Base-by-base conservation (phyloP, 1,284 basidiomycete genomes). In the Singerocomus inundabilis region DNA sequence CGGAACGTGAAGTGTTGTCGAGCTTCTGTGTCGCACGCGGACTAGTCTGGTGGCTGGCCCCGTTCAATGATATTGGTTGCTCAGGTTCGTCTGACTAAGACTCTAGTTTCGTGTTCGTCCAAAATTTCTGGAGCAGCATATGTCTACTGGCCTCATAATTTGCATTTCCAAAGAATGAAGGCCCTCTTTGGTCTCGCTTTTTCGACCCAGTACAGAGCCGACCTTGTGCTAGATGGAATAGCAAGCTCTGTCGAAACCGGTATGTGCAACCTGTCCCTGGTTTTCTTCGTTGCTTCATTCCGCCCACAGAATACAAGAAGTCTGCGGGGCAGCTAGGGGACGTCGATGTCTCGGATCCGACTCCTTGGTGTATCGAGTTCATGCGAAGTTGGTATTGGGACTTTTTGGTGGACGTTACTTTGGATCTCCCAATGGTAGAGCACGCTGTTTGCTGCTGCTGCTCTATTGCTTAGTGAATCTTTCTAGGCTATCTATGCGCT, bases 141-240 rank as follows among this genome's bases (percentile, higher is more conserved):
- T 53, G 57, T 72, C 5, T 76, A 75, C 46, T 75, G 72, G 70
- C 69, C 73, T 0, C 55, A 64, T 3, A 70, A 76, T 46, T 7
- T 24, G 1, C 53, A 66, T 44, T 78, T 70, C 48, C 60, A 70
- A 47, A 62, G 67, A 16, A 59, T 77, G 46, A 63, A 69, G 11
- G 54, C 63, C 8, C 62, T 78, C 6, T 70, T 71, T 53, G 59
- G 62, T 4, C 64, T 74, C 5, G 62, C 71, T 1, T 77, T 74
- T 40, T 63, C 67, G 29, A 44, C 51, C 0, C 54, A 59, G 15
- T 71, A 70, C 46, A 64, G 74, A 33, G 47, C 62, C 18, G 66
- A 69, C n/a, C 45, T 78, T 10, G 49, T 67, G n/a, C 67, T 72
- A 31, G 73, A 77, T 41, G 71, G 68, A 2, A 47, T 68, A 3